These are phyloP conservation scores for Zygoascus sp. DNA, from an alignment of 1,139 yeast species.

Conservation along the genomic window DNA sequence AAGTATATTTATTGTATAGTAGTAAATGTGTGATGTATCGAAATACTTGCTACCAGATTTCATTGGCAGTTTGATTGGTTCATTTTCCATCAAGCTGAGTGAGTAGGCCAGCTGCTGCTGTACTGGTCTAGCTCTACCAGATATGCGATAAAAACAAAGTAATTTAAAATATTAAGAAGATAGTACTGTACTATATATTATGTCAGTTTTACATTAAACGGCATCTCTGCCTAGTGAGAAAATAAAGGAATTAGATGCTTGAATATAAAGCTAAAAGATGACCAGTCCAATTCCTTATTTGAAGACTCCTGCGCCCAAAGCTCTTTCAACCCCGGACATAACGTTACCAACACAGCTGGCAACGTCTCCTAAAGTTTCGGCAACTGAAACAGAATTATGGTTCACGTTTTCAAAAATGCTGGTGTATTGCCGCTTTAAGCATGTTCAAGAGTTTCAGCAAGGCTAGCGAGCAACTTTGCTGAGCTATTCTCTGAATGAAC, in stretches of 20 bases:
- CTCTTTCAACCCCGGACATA: slow-evolving; percentile 1
- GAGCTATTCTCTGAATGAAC: too few species aligned
- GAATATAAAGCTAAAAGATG: too few species aligned
- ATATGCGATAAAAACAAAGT: too few species aligned
- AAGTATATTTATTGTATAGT: slow-evolving; percentile 1
- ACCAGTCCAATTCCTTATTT: too few species aligned
- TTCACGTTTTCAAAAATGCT: too few species aligned
- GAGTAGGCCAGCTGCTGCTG: not conserved
- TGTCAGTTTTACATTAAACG: too few species aligned
- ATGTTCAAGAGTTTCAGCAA: not conserved
- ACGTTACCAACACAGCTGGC: not conserved
- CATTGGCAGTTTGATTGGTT: not conserved
- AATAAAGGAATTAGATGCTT: too few species aligned
- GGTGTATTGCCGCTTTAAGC: not conserved
- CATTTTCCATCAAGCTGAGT: not conserved
- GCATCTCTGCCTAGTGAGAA: too few species aligned
- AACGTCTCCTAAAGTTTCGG: not conserved
- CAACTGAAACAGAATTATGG: too few species aligned
- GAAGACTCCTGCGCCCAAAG: not conserved
- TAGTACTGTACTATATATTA: too few species aligned
- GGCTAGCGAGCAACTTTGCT: not conserved
- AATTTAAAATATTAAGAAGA: too few species aligned
- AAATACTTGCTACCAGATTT: not conserved
- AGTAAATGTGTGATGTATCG: not conserved
- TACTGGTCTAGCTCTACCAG: too few species aligned